phyloP scores from a whole-genome alignment of 2,329 filamentous ascomycete genomes.

The Sarocladiaceae sp. region DNA sequence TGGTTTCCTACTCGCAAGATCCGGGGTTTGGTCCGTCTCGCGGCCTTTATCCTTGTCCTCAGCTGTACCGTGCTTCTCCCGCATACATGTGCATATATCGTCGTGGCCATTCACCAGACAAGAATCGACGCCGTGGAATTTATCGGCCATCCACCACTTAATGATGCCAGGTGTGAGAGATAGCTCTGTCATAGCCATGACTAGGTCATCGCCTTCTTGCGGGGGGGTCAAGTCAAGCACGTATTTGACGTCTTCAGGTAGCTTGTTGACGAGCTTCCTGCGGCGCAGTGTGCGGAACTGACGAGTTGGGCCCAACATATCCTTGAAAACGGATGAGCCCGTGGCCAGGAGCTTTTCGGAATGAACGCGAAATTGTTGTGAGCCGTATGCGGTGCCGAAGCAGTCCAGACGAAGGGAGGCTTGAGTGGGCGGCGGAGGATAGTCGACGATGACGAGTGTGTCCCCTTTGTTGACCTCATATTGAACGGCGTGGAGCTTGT shows the following conservation, averaged over 20 bases:
- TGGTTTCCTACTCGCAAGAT: too few species aligned
- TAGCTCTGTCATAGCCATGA: conserved; percentile 51
- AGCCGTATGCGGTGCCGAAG: conserved; percentile 25
- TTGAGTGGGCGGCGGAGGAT: conserved; percentile 13
- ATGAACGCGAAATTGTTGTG: conserved; percentile 35
- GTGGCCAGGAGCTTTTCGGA: conserved; percentile 40
- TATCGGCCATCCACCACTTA: conserved; percentile 42
- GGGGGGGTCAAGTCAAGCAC: conserved; percentile 59
- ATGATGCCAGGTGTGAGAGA: conserved; percentile 50
- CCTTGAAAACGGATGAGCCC: conserved; percentile 39
- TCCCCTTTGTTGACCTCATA: conserved; percentile 27
- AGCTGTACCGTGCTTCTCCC: conserved; percentile 2
- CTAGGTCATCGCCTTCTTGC: conserved; percentile 54
- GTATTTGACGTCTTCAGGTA: conserved; percentile 44
- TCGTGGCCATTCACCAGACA: conserved; percentile 33
- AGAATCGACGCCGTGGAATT: conserved; percentile 24
- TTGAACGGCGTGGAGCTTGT: conserved; percentile 19
- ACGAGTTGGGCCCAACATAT: conserved; percentile 34
- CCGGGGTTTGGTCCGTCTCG: too few species aligned
- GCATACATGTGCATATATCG: conserved; percentile 29
- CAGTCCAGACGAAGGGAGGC: conserved; percentile 23
- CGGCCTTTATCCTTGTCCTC: too few species aligned
- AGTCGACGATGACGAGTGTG: conserved; percentile 38
- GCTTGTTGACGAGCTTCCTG: conserved; percentile 25
- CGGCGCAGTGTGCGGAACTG: conserved; percentile 34